These are phyloP conservation scores for Apiospora kogelbergensis DNA, from an alignment of 2,329 filamentous ascomycete genomes.

Conservation along the genomic window DNA sequence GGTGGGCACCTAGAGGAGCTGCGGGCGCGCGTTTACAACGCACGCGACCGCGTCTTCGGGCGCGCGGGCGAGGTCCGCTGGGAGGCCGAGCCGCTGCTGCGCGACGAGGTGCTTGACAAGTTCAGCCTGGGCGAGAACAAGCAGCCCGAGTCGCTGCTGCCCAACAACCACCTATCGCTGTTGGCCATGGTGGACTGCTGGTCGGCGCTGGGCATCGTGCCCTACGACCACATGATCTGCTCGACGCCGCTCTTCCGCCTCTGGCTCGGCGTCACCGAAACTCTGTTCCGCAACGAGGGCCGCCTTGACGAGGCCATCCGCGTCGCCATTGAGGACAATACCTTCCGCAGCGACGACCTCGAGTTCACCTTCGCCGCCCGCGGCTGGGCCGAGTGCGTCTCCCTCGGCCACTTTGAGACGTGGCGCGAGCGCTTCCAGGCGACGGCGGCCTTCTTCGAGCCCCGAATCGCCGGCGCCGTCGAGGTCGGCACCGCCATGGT, in stretches of 20 bases:
- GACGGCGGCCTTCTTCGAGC: conserved; percentile 90
- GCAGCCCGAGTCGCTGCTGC: conserved; percentile 60
- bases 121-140: conserved; percentile 80
- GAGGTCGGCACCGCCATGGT: conserved; percentile 96
- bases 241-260: conserved; percentile 95
- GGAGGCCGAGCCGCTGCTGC: conserved; percentile 66
- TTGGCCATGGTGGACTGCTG: conserved; percentile 98
- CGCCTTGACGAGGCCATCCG: conserved; percentile 82
- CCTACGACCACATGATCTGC: conserved; percentile 99
- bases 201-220: conserved; percentile 89
- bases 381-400: conserved; percentile 93
- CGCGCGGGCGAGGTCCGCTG: conserved; percentile 64
- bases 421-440: conserved; percentile 89
- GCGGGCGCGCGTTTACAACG: conserved; percentile 63
- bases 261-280: conserved; percentile 96
- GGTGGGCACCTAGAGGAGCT: conserved; percentile 78
- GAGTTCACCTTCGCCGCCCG: conserved; percentile 97
- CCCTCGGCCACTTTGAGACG: conserved; percentile 86
- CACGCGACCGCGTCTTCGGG: conserved; percentile 70
- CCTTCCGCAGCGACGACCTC: conserved; percentile 90
- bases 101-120: conserved; percentile 82
- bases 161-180: conserved; percentile 91
- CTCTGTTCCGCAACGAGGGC: conserved; percentile 80
- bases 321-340: conserved; percentile 85
- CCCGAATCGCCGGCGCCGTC: conserved; percentile 83